Base-by-base conservation (phyloP, 1,139 yeast genomes). In the Petasospora fabianii region DNA sequence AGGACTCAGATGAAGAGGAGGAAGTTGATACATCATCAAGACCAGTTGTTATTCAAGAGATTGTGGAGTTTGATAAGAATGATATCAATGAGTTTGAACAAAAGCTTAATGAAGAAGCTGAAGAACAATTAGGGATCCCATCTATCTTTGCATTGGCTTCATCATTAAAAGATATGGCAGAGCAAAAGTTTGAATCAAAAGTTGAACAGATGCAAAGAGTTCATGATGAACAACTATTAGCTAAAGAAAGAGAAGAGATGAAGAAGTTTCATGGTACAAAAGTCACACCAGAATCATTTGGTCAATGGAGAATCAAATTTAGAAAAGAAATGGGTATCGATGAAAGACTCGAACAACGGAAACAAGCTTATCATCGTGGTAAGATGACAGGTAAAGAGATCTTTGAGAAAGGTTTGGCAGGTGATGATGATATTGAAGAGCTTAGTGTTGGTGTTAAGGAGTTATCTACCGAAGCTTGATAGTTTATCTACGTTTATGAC, bases 341-440 rank as follows among this genome's bases (percentile, higher is more conserved):
- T 72, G 73, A 78, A 71, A 68, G 76, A 46, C 73, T 79, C 49
- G 62, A 64, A 28, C 62, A 66, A 44, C 68, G 85, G 53, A 74
- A 73, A 47, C 61, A 65, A 26, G 60, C 59, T n/a, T 77, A 81
- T 58, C 92, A 84, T 55, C 71, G 69, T 38, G 94, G 92, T 11
- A 84, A 82, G 60, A 64, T 87, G 55, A 81, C 95, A 0, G 98
- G 98, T 15, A 73, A 77, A 52, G 92, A 88, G 61, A 84, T 92
- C 45, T 92, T 90, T 58, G 97, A 88, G 56, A 75, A 74, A 57
- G 97, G 97, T 35, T 73, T 88, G 54, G 94, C 84, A 31, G 80
- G 78, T 44, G 78, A 73, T 22, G 79, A 66, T 8, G 85, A 77
- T 32, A 67, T 59, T 15, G 76, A 61, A 12, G 69, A 61, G 11